Conservation (phyloP, 2,329 filamentous ascomycete species). For the Blumeria graminis region DNA sequence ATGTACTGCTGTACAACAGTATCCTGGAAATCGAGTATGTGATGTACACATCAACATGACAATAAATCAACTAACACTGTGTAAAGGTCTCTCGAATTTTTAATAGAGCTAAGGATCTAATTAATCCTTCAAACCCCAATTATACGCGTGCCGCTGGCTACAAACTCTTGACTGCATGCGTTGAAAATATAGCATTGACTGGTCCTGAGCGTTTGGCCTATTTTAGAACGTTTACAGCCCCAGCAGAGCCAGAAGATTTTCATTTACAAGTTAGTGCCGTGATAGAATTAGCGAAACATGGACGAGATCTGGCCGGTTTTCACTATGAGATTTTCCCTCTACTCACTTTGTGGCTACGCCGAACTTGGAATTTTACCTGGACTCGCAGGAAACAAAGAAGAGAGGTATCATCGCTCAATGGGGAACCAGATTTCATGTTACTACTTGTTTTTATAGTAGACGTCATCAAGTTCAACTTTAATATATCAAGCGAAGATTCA, state of each 20-base stretch:
- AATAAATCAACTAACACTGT: slow-evolving; percentile 1
- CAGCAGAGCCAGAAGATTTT: slow-evolving; percentile 36
- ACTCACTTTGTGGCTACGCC: slow-evolving; percentile 33
- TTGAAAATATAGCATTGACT: slow-evolving; percentile 35
- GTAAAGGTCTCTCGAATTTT: slow-evolving; percentile 24
- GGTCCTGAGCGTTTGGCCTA: slow-evolving; percentile 42
- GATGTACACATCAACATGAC: not conserved
- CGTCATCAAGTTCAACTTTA: slow-evolving; percentile 54
- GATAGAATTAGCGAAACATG: slow-evolving; percentile 33
- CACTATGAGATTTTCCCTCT: slow-evolving; percentile 42
- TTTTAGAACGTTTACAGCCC: slow-evolving; percentile 34
- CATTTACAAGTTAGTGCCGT: slow-evolving; percentile 39
- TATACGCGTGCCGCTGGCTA: slow-evolving; percentile 34
- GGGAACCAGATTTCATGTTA: slow-evolving; percentile 36
- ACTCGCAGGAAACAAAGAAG: slow-evolving; percentile 26
- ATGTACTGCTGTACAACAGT: slow-evolving; percentile 30
- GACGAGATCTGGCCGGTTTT: slow-evolving; percentile 38
- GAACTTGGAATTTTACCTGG: slow-evolving; percentile 28
- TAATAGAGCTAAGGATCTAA: slow-evolving; percentile 40
- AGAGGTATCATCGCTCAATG: slow-evolving; percentile 19
- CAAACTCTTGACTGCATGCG: slow-evolving; percentile 40
- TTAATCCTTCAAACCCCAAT: slow-evolving; percentile 29
- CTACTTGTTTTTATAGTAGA: slow-evolving; percentile 42
- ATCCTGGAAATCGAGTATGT: slow-evolving; percentile 22
- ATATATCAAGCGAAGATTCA: slow-evolving; percentile 36